These are phyloP conservation scores for Eremothecium cymbalariae DNA, from an alignment of 1,139 yeast genomes.

Conservation along the genomic window DNA sequence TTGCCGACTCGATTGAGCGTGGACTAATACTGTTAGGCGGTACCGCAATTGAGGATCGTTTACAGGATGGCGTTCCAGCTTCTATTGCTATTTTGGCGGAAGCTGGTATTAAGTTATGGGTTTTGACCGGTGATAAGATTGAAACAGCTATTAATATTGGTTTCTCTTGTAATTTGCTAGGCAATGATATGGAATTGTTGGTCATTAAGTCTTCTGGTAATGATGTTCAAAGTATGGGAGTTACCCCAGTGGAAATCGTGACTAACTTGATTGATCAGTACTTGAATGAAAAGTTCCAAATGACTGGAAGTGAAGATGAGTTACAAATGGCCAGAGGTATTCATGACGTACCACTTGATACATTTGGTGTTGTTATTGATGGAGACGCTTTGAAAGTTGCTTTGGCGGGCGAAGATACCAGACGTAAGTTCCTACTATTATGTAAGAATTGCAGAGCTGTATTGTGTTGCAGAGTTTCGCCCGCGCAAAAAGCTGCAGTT, in stretches of 20 bases:
- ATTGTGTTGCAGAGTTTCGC: conserved; percentile 91
- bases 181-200: conserved; percentile 77
- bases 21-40: conserved; percentile 76
- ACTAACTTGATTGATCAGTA: conserved; percentile 52
- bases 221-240: conserved; percentile 36
- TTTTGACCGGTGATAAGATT: conserved; percentile 92
- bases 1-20: conserved; percentile 74
- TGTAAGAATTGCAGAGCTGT: conserved; percentile 95
- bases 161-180: conserved; percentile 83
- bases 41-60: conserved; percentile 93
- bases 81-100: conserved; percentile 74
- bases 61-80: conserved; percentile 95
- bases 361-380: conserved; percentile 80
- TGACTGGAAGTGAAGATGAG: conserved; percentile 51
- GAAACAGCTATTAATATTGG: conserved; percentile 98
- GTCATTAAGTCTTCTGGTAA: conserved; percentile 50
- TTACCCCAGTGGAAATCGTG: conserved; percentile 36
- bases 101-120: conserved; percentile 97
- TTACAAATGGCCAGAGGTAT: conserved; percentile 58
- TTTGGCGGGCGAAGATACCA: conserved; percentile 46
- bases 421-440: conserved; percentile 65
- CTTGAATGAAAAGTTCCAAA: conserved; percentile 50
- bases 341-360: conserved; percentile 71
- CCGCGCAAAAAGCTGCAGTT: conserved; percentile 93
- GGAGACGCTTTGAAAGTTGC: conserved; percentile 85